Percentiles rank a stretch among this genome's conserved stretches.
Evolutionary conservation across 148 eudicot genomes (phyloP).

Genomic region (Mesembryanthemum crystallinum): DNA sequence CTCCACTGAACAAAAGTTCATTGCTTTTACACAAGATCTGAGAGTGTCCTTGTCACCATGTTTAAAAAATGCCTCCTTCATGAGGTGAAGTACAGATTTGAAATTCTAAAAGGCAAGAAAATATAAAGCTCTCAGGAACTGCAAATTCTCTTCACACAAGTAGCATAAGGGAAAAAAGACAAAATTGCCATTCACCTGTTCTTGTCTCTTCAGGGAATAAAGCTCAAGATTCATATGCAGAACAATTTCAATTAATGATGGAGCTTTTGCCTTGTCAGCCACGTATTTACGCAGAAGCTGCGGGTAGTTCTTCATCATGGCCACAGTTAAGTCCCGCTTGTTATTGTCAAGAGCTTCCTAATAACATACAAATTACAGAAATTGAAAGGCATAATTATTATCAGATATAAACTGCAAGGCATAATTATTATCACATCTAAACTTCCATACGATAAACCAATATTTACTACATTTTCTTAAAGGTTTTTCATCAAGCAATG

Average conservation of each 20-base stretch:
- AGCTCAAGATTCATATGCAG: constrained; percentile 81
- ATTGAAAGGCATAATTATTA: background rate
- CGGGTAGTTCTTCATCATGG: constrained; percentile 86
- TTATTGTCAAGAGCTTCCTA: constrained; percentile 70
- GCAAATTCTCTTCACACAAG: constrained; percentile 4
- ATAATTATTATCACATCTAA: background rate
- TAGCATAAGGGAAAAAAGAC: background rate
- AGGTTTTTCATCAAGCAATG: background rate
- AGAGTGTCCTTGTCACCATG: constrained; percentile 92
- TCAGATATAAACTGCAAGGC: background rate
- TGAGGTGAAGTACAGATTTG: constrained; percentile 64
- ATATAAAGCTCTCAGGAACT: background rate
- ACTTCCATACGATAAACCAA: no score
- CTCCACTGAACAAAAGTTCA: constrained; percentile 64
- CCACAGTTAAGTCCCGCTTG: constrained; percentile 64
- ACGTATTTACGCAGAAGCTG: constrained; percentile 79
- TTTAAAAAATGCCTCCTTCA: constrained; percentile 78
- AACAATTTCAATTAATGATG: constrained; percentile 67
- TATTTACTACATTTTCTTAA: background rate
- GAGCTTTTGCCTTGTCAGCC: constrained; percentile 83
- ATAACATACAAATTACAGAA: constrained; percentile 17
- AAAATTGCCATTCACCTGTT: constrained; percentile 56
- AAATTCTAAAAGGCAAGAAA: constrained; percentile 56
- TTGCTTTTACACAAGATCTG: constrained; percentile 77
- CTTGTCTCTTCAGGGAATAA: constrained; percentile 94